A percentile compares a stretch with the other conserved stretches of the same genome.
These are phyloP conservation scores for Aspergillus chevalieri DNA, from an alignment of 2,329 filamentous ascomycete species.

Conservation along the genomic window DNA sequence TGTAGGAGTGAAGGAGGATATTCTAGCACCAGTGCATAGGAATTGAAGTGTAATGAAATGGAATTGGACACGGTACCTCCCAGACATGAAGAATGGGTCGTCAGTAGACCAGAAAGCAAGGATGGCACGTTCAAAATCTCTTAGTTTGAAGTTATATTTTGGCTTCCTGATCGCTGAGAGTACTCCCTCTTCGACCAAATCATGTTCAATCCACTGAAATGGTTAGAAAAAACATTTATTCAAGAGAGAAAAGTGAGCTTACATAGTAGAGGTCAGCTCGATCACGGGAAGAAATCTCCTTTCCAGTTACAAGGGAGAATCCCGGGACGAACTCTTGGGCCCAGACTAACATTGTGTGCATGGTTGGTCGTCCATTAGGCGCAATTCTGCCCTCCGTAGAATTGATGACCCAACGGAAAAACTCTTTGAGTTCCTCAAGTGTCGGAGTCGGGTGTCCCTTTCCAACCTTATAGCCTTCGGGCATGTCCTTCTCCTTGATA, in stretches of 20 bases:
- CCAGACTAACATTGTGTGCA: slow-evolving; percentile 1
- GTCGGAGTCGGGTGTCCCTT: background rate
- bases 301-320: slow-evolving; percentile 3
- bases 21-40: slow-evolving; percentile 1
- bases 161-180: slow-evolving; percentile 2
- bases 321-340: slow-evolving; percentile 6
- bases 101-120: slow-evolving; percentile 4
- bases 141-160: slow-evolving; percentile 6
- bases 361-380: slow-evolving; percentile 2
- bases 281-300: slow-evolving; percentile 5
- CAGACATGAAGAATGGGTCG: slow-evolving; percentile 5
- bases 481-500: background rate
- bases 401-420: background rate
- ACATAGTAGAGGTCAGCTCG: slow-evolving; percentile 3
- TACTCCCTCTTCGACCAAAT: slow-evolving; percentile 1
- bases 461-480: background rate
- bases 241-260: slow-evolving; percentile 1
- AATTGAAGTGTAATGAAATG: slow-evolving; percentile 7
- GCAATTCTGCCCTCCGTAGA: background rate
- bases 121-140: slow-evolving; percentile 2
- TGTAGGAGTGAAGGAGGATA: slow-evolving; percentile 1
- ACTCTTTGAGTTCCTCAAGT: background rate
- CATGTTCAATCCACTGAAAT: slow-evolving; percentile 5
- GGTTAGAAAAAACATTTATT: slow-evolving; percentile 3
- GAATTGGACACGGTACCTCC: slow-evolving; percentile 4